Base-by-base conservation (phyloP, 108 stramenopile genomes). In the Asterionellopsis glacialis region DNA sequence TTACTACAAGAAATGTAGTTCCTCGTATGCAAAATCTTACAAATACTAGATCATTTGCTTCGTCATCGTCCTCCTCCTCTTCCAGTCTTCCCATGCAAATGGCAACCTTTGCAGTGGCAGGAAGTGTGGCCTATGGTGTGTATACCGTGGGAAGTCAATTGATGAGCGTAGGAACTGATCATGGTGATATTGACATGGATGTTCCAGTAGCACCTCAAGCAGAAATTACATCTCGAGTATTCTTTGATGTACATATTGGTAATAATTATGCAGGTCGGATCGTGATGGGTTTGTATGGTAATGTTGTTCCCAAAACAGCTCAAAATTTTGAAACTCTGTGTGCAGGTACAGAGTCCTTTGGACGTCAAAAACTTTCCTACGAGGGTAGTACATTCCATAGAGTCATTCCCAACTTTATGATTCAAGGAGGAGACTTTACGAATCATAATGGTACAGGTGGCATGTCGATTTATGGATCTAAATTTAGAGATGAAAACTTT, bases 401-500 rank as follows among this genome's bases (percentile, higher is more conserved):
- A 27, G 82, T 98, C 52, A 94, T 98, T 59, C 96, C 96, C 14
- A 65, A 69, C 42, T 96, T 96, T 67, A 93, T 98, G 93, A 69
- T 88, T 59, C 85, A 87, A 73, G 84, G 62, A 45, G 97, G 96
- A 11, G 97, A 98, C 76, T 94, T 98, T 74, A 96, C 95, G n/a
- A 75, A 81, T 61, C 81, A 82, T 39, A 85, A 97, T 81, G 98
- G 98, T 9, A 93, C 91, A 0, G 96, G 95, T 44, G 95, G 97
- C 12, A 27, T 81, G 11, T 33, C 28, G 57, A 57, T 57, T 18
- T 79, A 72, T 57, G 84, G 80, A 9, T 25, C 66, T 24, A 75
- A 74, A 54, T 97, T 97, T 62, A 71, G 87, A 6, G 96, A 95
- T 72, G 97, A 98, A 64, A 93, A 97, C 64, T 97, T 98, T 76